These are phyloP conservation scores for Fragaria nilgerrensis DNA, from an alignment of 306 rosid species.

Conservation along the genomic window DNA sequence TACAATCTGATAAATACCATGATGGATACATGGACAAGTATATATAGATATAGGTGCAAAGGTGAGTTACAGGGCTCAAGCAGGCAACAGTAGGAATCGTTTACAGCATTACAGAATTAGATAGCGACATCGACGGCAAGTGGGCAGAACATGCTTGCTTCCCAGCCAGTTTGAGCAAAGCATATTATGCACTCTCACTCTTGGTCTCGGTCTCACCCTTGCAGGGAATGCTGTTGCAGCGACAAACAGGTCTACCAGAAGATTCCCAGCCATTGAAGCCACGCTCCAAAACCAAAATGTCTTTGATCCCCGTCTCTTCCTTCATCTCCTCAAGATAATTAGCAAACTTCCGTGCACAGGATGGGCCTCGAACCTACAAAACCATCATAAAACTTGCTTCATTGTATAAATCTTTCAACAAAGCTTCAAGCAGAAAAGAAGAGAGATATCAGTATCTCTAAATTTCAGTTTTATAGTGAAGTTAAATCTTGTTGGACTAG, in stretches of 20 bases:
- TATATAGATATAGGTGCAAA: not conserved
- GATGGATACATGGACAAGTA: not conserved
- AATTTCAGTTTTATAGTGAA: not conserved
- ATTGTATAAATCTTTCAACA: constrained; percentile 14
- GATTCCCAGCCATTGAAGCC: constrained; percentile 98
- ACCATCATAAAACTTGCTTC: constrained; percentile 11
- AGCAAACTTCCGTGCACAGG: constrained; percentile 69
- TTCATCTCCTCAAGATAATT: constrained; percentile 64
- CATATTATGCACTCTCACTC: constrained; percentile 20
- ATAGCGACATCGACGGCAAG: not conserved
- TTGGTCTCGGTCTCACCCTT: constrained; percentile 38
- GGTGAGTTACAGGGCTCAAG: not conserved
- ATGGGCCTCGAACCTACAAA: constrained; percentile 89
- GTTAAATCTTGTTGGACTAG: not conserved
- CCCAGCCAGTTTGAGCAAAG: constrained; percentile 18
- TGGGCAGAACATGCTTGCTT: constrained; percentile 9
- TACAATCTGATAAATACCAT: not conserved
- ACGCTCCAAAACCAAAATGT: constrained; percentile 76
- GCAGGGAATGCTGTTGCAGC: constrained; percentile 63
- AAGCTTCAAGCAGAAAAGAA: not conserved
- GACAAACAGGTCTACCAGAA: constrained; percentile 88
- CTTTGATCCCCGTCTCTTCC: constrained; percentile 74
- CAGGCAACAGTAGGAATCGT: not conserved
- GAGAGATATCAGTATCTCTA: not conserved
- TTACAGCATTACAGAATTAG: not conserved